Conservation (phyloP, 768 basidiomycete genomes). For the Serendipita sp. region DNA sequence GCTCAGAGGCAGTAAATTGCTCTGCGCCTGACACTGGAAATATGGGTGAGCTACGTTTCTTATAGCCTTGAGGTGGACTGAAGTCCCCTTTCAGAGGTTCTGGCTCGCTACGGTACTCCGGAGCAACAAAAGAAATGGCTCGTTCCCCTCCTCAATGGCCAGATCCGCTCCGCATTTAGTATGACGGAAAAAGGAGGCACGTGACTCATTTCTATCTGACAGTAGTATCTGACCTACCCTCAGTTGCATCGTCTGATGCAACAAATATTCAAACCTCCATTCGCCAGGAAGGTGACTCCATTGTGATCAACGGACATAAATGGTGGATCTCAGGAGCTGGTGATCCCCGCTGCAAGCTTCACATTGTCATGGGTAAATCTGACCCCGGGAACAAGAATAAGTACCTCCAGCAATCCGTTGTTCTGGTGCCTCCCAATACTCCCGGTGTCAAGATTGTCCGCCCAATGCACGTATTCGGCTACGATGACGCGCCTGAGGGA, state of each 20-base stretch:
- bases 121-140: conserved; percentile 90
- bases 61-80: neutral
- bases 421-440: conserved; percentile 78
- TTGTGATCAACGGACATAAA: conserved; percentile 92
- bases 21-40: conserved; percentile 96
- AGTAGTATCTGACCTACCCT: neutral
- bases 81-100: conserved; percentile 50
- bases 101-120: conserved; percentile 83
- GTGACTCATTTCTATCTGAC: conserved; percentile 12
- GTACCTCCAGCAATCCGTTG: conserved; percentile 82
- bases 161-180: conserved; percentile 85
- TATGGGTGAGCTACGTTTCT: conserved; percentile 49
- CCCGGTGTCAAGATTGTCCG: conserved; percentile 80
- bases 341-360: conserved; percentile 74
- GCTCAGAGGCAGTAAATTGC: conserved; percentile 81
- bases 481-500: conserved; percentile 90
- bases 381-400: conserved; percentile 63
- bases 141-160: conserved; percentile 69
- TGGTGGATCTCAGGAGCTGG: conserved; percentile 99
- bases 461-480: conserved; percentile 88
- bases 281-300: conserved; percentile 64
- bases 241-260: conserved; percentile 89
- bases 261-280: conserved; percentile 87
- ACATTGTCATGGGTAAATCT: conserved; percentile 90
- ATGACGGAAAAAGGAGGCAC: conserved; percentile 91